Conservation (phyloP, 805 yeast species). For the Zygosaccharomyces bailii region DNA sequence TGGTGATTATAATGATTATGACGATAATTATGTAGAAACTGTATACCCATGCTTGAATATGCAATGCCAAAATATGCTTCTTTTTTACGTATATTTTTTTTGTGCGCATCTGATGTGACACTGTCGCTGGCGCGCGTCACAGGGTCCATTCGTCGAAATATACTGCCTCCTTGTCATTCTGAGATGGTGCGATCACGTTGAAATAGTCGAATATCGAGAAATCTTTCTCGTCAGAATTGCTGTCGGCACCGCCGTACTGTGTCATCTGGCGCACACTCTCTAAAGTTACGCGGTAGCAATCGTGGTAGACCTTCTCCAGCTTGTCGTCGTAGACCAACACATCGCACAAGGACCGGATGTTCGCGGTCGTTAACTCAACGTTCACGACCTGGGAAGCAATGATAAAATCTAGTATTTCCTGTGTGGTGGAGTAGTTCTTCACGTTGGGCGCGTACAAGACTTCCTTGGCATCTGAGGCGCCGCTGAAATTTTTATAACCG, state of each 20-base stretch:
- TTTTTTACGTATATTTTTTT: conserved; percentile 1
- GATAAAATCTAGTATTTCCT: conserved; percentile 73
- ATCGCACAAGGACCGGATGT: conserved; percentile 80
- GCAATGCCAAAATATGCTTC: conserved; percentile 2
- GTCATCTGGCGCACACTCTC: conserved; percentile 71
- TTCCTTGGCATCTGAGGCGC: conserved; percentile 18
- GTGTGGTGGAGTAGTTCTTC: conserved; percentile 64
- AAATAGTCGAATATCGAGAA: conserved; percentile 44
- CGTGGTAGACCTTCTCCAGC: conserved; percentile 60
- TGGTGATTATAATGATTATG: neutral
- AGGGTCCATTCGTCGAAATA: conserved; percentile 50
- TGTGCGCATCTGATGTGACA: neutral
- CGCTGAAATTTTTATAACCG: conserved; percentile 45
- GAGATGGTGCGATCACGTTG: conserved; percentile 39
- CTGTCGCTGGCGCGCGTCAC: conserved; percentile 16
- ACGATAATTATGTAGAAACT: neutral
- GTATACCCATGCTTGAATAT: neutral
- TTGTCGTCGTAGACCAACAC: conserved; percentile 85
- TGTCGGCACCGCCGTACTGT: conserved; percentile 28
- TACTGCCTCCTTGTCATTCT: conserved; percentile 41
- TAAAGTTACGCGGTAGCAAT: conserved; percentile 77
- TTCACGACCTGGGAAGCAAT: conserved; percentile 68
- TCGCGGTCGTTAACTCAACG: conserved; percentile 69
- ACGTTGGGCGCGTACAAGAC: conserved; percentile 52
- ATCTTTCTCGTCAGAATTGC: conserved; percentile 26